phyloP scores from a whole-genome alignment of 331 rosid genomes.

The Quercus tomentella region DNA sequence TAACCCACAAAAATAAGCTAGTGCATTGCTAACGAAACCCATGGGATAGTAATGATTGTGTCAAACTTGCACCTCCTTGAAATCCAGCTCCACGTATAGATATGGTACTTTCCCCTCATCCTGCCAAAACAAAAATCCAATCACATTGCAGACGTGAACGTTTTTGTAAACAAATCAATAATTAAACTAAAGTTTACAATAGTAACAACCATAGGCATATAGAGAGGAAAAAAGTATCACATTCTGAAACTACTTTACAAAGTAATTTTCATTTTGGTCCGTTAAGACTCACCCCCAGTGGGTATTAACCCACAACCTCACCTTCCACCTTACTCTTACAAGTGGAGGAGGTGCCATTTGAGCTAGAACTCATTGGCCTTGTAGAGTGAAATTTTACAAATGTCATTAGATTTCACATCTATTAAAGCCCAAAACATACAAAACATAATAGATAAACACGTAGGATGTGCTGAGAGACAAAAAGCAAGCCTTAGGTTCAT shows the following conservation, averaged over 20 bases:
- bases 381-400: too few relatives aligned
- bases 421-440: neutral
- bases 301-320: too few relatives aligned
- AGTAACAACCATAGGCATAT: neutral
- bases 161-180: neutral
- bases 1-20: constrained; percentile 1
- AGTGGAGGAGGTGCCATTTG: too few relatives aligned
- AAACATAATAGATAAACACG: neutral
- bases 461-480: neutral
- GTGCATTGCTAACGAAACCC: constrained; percentile 22
- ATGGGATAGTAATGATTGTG: neutral
- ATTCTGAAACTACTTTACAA: too few relatives aligned
- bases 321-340: too few relatives aligned
- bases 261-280: too few relatives aligned
- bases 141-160: neutral
- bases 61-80: constrained; percentile 70
- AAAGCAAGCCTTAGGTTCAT: neutral
- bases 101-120: constrained; percentile 76
- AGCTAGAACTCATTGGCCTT: too few relatives aligned
- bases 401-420: too few relatives aligned
- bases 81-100: constrained; percentile 92
- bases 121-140: constrained; percentile 39
- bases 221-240: neutral
- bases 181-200: neutral
- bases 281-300: too few relatives aligned